Evolutionary conservation across 257 asterid species (phyloP), one percentile per base, ranked within the genome.

Genomic region (Gardenia jasminoides): DNA sequence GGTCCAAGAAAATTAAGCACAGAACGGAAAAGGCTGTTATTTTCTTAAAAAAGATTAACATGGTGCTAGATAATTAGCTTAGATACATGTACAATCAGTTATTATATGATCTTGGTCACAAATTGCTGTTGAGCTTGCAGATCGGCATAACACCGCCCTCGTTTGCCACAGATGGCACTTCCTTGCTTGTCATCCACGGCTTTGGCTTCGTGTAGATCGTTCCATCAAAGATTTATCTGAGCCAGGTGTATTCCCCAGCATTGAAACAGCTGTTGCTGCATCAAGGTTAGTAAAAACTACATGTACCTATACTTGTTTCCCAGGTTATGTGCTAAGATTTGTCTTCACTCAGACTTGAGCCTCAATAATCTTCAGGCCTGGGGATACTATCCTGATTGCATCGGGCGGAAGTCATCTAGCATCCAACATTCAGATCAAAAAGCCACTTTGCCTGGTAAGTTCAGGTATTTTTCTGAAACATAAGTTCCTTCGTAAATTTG

Each of bases 141-240:
- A 95, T 93, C 92, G 98, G 92, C 88, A 93, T 92, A 93, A 93
- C 92, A 88, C 99, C 83, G 99, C 99, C 91, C 97, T 93, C 93
- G 97, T 95, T 91, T 93, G 99, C 98, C 93, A 90, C 97, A 93
- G 98, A 95, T 95, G 99, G 99, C 90, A 82, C 70, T 93, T 95
- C 91, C 88, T 95, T 84, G 99, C 99, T 31, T 95, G 97, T 85
- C 97, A 95, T 78, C 99, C 99, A 79, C 93, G 83, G 73, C 96
- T 92, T 80, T 95, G 98, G 99, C 84, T 95, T 78, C 94, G 99
- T 22, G 98, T 95, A 54, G 99, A 93, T 86, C 90, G 97, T 67
- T 90, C 96, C 26, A 82, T 90, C 47, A 92, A 87, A 82, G 90
- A 92, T 78, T 72, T 83, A 66, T 82, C 94, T 70, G 82, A 84